Conservation (phyloP, 2,329 filamentous ascomycete genomes). For the Epichloe uncinata region DNA sequence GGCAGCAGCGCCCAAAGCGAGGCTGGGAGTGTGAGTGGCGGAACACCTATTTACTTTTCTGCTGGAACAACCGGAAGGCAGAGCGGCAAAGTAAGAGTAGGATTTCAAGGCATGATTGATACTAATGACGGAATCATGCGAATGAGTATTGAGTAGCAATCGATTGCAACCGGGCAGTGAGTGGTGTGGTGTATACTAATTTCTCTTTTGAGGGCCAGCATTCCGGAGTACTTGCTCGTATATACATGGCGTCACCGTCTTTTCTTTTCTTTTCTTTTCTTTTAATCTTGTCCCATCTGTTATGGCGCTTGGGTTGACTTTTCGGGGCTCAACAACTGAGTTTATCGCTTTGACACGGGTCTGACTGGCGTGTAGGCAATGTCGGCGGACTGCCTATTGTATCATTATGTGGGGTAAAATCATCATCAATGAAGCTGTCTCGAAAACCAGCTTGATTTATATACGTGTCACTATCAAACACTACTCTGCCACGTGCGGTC, state of each 20-base stretch:
- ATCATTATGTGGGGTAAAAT: not conserved
- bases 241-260: not conserved
- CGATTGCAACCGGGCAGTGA: not conserved
- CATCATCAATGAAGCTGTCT: too few relatives aligned
- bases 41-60: constrained; percentile 16
- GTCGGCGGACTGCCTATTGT: not conserved
- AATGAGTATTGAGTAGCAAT: constrained; percentile 74
- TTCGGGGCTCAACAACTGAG: not conserved
- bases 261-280: not conserved
- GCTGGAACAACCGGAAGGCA: constrained; percentile 29
- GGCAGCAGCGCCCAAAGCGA: constrained; percentile 40
- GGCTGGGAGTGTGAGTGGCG: constrained; percentile 26
- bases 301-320: not conserved
- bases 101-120: constrained; percentile 86
- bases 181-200: not conserved
- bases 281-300: not conserved
- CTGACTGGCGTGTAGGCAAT: too few relatives aligned
- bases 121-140: constrained; percentile 94
- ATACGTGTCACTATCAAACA: too few relatives aligned
- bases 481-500: too few relatives aligned
- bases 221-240: not conserved
- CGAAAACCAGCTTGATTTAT: too few relatives aligned
- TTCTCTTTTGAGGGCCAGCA: not conserved
- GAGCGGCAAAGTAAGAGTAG: constrained; percentile 50
- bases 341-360: not conserved